Evolutionary conservation across 805 yeast species (phyloP), one percentile per base, ranked within the genome.

Genomic region (Metschnikowia drakensbergensis): DNA sequence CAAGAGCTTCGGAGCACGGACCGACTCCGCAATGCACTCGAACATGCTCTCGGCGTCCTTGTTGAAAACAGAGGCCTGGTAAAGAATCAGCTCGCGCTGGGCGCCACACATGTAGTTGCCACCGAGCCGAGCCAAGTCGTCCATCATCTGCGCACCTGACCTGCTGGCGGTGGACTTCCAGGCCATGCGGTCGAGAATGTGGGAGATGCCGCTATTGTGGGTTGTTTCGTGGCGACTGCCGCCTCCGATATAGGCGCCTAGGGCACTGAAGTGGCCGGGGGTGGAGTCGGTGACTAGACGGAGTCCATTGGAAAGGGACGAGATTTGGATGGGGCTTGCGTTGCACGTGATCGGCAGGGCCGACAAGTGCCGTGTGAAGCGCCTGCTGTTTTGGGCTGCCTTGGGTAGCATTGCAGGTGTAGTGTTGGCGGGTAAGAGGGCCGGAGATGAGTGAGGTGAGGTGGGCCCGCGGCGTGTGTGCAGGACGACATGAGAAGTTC

Each of bases 61-160:
- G 63, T 91, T 91, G 76, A 94, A 92, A 0, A 90, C 96, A 3
- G 96, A 84, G 1, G 97, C 95, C 67, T 94, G 98, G 66, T 94
- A 94, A 70, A 92, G 81, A 72, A 92, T 77, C 3, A 95, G 80
- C 66, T 94, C 99, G 61, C 99, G 77, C 6, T 95, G 87, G 0
- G 96, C 86, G 0, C 96, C 85, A 61, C 96, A 87, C 82, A 88
- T 91, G 67, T 86, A 90, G 65, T 90, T 92, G 10, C 98, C 99
- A 42, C 99, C 99, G 49, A 94, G 67, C 33, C 80, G 74, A 49
- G 89, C 90, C 53, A 94, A 71, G 22, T 77, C 77, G 54, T 85
- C 85, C 55, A 87, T 76, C 88, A 94, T 87, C 45, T 84, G 77
- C 37, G 75, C 68, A 2, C 88, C 91, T 1, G 79, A 58, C 49